Conservation (phyloP, 163 green algal species). For the Scenedesmus sp. region DNA sequence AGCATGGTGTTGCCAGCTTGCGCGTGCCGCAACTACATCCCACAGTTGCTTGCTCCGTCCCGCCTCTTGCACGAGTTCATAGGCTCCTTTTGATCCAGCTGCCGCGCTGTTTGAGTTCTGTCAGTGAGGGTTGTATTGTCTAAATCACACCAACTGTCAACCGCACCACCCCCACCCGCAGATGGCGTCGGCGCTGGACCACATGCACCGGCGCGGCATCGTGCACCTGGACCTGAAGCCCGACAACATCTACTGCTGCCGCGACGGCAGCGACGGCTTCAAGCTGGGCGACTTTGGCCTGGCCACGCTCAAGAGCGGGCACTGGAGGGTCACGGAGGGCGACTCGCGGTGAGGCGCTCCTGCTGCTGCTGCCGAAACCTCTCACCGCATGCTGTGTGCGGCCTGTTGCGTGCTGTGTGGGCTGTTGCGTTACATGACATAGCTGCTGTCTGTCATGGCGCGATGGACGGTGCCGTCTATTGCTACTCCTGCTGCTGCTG, state of each 20-base stretch:
- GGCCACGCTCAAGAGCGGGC: constrained; percentile 64
- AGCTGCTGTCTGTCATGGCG: neutral
- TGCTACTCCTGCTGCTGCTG: neutral
- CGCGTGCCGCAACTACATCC: too few relatives aligned
- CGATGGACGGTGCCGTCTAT: neutral
- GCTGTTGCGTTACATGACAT: neutral
- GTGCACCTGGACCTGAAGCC: constrained; percentile 94
- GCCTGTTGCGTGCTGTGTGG: neutral
- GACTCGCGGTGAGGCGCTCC: constrained; percentile 62
- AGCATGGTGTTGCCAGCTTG: too few relatives aligned
- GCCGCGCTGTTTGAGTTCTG: neutral
- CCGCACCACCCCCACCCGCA: constrained; percentile 51
- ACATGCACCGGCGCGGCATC: constrained; percentile 85
- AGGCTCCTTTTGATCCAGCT: neutral
- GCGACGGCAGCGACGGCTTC: constrained; percentile 51
- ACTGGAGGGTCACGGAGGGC: constrained; percentile 61
- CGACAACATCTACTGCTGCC: constrained; percentile 86
- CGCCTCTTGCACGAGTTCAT: too few relatives aligned
- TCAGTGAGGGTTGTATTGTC: neutral
- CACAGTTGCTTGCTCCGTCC: too few relatives aligned
- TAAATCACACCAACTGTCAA: too few relatives aligned
- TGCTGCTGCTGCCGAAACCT: too few relatives aligned
- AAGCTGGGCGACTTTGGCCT: constrained; percentile 94
- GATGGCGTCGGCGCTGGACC: constrained; percentile 82
- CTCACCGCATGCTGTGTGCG: too few relatives aligned